phyloP scores from a whole-genome alignment of 2,329 filamentous ascomycete species.

The Lithohypha guttulata region DNA sequence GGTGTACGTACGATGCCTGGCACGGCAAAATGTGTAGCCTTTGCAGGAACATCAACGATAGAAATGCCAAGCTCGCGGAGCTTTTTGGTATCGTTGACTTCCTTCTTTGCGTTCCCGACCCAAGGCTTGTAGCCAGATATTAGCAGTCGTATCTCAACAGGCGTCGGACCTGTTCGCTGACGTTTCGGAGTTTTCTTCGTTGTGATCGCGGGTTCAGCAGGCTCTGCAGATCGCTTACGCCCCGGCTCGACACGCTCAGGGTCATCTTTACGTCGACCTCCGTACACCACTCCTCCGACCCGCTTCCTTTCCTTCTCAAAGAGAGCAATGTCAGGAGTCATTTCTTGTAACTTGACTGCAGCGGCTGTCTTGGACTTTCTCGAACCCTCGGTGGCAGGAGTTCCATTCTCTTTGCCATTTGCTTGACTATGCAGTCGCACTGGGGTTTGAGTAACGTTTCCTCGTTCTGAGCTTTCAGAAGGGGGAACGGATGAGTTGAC shows the following conservation, averaged over 20 bases:
- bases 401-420: constrained; percentile 73
- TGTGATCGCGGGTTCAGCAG: constrained; percentile 36
- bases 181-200: constrained; percentile 45
- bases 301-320: constrained; percentile 94
- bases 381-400: constrained; percentile 63
- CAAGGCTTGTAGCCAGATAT: constrained; percentile 78
- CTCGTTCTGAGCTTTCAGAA: constrained; percentile 24
- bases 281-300: constrained; percentile 53
- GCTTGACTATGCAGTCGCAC: constrained; percentile 40
- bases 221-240: constrained; percentile 37
- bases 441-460: constrained; percentile 41
- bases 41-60: constrained; percentile 62
- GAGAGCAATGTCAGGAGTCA: constrained; percentile 74
- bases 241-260: constrained; percentile 28
- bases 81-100: constrained; percentile 69
- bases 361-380: constrained; percentile 85
- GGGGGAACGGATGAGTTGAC: constrained; percentile 16
- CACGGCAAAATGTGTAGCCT: constrained; percentile 77
- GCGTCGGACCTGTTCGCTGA: constrained; percentile 34
- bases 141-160: constrained; percentile 63
- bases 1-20: constrained; percentile 78
- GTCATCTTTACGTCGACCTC: constrained; percentile 39
- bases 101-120: constrained; percentile 60
- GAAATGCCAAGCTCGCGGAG: constrained; percentile 74
- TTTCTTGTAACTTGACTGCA: constrained; percentile 59